These are phyloP conservation scores for Escallonia rubra DNA, from an alignment of 129 eudicot species.

Conservation along the genomic window DNA sequence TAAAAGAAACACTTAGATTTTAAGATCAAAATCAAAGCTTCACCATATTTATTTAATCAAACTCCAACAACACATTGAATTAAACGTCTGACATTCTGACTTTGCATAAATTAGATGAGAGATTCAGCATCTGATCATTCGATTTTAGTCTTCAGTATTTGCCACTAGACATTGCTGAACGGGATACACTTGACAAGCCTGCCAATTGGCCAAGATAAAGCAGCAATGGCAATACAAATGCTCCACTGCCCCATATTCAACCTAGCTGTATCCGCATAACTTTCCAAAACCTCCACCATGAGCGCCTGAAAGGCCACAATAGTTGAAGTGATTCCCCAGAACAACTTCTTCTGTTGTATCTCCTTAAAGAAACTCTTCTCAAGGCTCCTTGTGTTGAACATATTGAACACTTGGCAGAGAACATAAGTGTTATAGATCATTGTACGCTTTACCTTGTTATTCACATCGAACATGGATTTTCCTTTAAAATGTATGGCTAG, in stretches of 20 bases:
- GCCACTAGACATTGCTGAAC: too few relatives aligned
- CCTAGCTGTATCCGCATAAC: conserved; percentile 11
- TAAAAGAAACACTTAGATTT: too few relatives aligned
- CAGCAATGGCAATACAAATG: conserved; percentile 7
- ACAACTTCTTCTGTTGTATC: conserved; percentile 1
- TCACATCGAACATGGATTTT: not conserved
- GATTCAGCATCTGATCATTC: too few relatives aligned
- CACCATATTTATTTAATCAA: too few relatives aligned
- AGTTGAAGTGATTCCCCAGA: not conserved
- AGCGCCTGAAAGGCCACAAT: conserved; percentile 3
- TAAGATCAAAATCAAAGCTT: too few relatives aligned
- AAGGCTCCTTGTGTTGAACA: conserved; percentile 3
- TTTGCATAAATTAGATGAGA: too few relatives aligned
- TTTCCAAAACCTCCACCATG: conserved; percentile 7
- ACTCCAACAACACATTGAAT: too few relatives aligned
- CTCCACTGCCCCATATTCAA: conserved; percentile 8
- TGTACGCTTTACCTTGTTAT: not conserved
- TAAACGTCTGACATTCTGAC: too few relatives aligned
- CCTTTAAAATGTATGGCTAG: conserved; percentile 7
- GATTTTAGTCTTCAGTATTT: too few relatives aligned
- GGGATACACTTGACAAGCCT: conserved; percentile 7
- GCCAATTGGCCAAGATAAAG: conserved; percentile 3
- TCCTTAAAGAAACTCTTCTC: conserved; percentile 6
- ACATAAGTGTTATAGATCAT: conserved; percentile 1
- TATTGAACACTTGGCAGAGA: conserved; percentile 6